phyloP scores from a whole-genome alignment of 352 stramenopile genomes.

The Pythium folliculosum region DNA sequence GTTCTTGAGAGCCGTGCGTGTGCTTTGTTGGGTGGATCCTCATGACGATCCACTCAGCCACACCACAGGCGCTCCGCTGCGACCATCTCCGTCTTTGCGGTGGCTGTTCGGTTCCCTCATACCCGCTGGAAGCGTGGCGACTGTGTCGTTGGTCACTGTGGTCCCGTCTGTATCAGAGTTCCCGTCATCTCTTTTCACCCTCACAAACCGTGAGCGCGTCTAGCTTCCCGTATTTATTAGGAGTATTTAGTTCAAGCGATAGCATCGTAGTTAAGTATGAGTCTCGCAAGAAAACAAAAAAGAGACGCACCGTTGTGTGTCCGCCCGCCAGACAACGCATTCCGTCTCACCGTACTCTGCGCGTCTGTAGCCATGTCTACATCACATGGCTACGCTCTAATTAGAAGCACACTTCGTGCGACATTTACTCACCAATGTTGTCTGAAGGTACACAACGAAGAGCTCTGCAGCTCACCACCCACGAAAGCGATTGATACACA shows the following conservation, averaged over 20 bases:
- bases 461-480: not conserved
- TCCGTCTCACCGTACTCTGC: no score
- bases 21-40: conserved; percentile 8
- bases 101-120: not conserved
- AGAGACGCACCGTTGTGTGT: not conserved
- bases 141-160: no score
- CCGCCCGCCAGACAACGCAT: not conserved
- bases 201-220: not conserved
- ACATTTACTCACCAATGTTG: not conserved
- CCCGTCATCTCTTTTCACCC: not conserved
- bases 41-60: conserved; percentile 12
- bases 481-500: not conserved
- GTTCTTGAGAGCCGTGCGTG: not conserved
- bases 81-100: not conserved
- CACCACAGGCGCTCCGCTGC: not conserved
- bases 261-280: not conserved
- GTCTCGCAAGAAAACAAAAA: not conserved
- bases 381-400: not conserved
- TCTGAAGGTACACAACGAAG: not conserved
- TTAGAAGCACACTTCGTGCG: not conserved
- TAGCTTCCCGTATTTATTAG: not conserved
- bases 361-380: not conserved
- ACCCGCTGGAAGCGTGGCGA: not conserved
- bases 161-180: not conserved
- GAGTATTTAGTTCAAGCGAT: conserved; percentile 2